phyloP scores from a whole-genome alignment of 2,329 filamentous ascomycete species.

The Grosmannia serpens region DNA sequence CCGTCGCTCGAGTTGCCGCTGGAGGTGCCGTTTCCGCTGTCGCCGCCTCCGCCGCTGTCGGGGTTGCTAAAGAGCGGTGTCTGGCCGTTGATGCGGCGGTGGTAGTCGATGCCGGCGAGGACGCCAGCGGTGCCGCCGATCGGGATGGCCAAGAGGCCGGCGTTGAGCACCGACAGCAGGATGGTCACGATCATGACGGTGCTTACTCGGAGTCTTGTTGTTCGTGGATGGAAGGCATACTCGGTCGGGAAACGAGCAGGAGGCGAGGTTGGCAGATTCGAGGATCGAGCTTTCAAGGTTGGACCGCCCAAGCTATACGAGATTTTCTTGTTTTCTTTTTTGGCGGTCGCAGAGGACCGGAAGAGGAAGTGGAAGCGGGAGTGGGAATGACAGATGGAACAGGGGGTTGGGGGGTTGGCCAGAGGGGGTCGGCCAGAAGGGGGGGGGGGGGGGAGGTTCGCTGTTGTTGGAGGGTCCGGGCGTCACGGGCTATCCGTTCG shows the following conservation, averaged over 20 bases:
- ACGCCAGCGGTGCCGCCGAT: slow-evolving; percentile 23
- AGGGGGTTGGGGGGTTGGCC: not conserved
- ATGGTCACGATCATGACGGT: slow-evolving; percentile 23
- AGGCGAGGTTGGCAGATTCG: not conserved
- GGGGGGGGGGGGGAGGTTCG: too few relatives aligned
- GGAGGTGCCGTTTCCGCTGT: not conserved
- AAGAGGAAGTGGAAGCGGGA: not conserved
- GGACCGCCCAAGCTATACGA: too few relatives aligned
- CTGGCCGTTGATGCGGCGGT: slow-evolving; percentile 29
- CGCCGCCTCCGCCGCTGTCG: slow-evolving; percentile 1
- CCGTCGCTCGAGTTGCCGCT: slow-evolving; percentile 18
- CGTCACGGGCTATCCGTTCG: not conserved
- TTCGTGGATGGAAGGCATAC: not conserved
- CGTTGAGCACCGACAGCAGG: slow-evolving; percentile 35
- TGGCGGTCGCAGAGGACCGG: not conserved
- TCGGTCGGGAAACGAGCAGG: not conserved
- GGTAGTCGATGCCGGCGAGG: slow-evolving; percentile 34
- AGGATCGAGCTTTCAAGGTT: too few relatives aligned
- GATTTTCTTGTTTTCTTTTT: not conserved
- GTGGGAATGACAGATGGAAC: not conserved
- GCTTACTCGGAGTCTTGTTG: not conserved
- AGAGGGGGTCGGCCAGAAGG: too few relatives aligned
- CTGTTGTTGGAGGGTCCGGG: not conserved
- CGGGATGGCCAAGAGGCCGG: slow-evolving; percentile 32
- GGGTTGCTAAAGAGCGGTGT: slow-evolving; percentile 29